Base-by-base conservation (phyloP, 257 asterid genomes). In the Nicotiana benthamiana region DNA sequence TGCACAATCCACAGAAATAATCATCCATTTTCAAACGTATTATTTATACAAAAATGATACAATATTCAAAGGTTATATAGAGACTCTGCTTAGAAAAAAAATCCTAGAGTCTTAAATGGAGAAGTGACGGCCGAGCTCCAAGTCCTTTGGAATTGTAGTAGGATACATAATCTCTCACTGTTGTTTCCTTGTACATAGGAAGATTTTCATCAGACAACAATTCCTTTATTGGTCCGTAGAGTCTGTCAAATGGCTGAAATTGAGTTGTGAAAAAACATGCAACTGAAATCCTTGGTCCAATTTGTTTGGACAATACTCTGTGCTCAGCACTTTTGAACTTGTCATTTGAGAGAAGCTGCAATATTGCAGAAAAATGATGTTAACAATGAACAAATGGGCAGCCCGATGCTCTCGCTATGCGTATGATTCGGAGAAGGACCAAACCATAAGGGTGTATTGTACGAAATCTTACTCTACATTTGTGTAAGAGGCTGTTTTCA, bases 261-360 rank as follows among this genome's bases (percentile, higher is more conserved):
- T 82, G 1, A 93, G 94, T 72, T 80, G 70, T 91, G 83, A 91
- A 91, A 88, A 93, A 91, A 80, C 94, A 90, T 6, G 94, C 95
- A 0, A 88, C 79, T 10, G 97, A 93, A 1, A 93, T 86, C 2
- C 97, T 90, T 51, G 87, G 83, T 18, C 91, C 97, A 9, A 26
- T 59, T 0, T 83, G 20, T 84, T 86, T 89, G 0, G 90, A 86
- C 86, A 89, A 2, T 22, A 91, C 97, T 85, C 95, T 83, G 28
- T 91, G 97, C 87, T 89, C 79, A n/a, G 68, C 83, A 30, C 79
- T 80, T 67, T 4, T 80, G 57, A 67, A 80, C 70, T 67, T 80
- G 65, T 80, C 79, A 51, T 80, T 80, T 16, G 83, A 66, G 12
- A 80, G 48, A 51, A 80, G 70, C 83, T 80, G 83, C 82, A 36